Evolutionary conservation across 192 early-diverging fungal species (phyloP).

Genomic region (Backusella liffmaniae): DNA sequence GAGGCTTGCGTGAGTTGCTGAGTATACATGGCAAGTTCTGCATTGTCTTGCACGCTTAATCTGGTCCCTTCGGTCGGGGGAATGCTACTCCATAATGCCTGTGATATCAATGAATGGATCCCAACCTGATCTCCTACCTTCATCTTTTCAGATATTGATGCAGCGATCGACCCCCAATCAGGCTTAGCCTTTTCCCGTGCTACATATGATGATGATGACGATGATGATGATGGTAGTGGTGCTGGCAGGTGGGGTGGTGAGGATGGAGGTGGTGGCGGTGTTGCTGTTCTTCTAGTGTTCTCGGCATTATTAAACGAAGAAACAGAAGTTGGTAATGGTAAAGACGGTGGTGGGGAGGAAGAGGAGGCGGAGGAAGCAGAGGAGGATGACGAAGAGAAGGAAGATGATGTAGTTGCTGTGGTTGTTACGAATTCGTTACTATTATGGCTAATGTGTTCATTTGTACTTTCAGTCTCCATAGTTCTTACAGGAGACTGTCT

Average conservation of each 20-base stretch:
- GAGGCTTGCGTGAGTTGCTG: neutral
- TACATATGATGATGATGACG: neutral
- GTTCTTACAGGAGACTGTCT: neutral
- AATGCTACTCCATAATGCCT: slow-evolving; percentile 5
- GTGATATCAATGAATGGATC: slow-evolving; percentile 21
- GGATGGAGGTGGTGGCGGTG: neutral
- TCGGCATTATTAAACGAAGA: neutral
- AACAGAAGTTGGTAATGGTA: neutral
- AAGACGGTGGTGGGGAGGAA: neutral
- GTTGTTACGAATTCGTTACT: neutral
- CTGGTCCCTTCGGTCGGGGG: neutral
- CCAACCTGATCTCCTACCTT: slow-evolving; percentile 21
- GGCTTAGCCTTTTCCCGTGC: neutral
- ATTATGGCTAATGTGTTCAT: neutral
- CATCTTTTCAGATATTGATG: slow-evolving; percentile 32
- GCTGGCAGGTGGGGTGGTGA: neutral
- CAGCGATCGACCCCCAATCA: slow-evolving; percentile 32
- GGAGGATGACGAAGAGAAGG: neutral
- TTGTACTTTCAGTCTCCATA: neutral
- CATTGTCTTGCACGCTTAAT: neutral
- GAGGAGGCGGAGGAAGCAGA: neutral
- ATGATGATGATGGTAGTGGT: neutral
- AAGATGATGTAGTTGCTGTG: neutral
- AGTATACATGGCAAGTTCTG: neutral
- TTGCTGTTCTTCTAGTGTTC: neutral